Evolutionary conservation across 2,329 filamentous ascomycete genomes (phyloP).

Genomic region (Elsinoe batatas): DNA sequence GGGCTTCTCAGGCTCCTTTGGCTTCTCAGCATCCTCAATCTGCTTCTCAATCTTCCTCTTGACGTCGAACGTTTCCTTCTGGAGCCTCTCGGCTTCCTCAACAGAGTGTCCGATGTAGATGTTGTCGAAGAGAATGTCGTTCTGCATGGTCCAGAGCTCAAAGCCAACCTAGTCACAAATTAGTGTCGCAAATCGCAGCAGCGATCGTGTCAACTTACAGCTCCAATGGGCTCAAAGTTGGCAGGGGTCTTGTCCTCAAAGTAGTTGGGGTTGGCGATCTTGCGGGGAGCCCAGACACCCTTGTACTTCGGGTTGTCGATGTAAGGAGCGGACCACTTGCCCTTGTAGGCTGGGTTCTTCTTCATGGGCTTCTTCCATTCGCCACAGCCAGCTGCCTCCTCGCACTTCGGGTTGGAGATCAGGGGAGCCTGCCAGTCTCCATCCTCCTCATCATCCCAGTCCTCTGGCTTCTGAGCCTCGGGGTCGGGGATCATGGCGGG

Average conservation of each 20-base stretch:
- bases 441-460: conserved; percentile 99
- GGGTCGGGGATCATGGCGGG: conserved; percentile 76
- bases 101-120: conserved; percentile 98
- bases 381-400: conserved; percentile 85
- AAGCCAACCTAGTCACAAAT: conserved; percentile 93
- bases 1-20: conserved; percentile 57
- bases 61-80: conserved; percentile 78
- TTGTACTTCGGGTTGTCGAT: conserved; percentile 99
- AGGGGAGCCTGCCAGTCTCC: conserved; percentile 91
- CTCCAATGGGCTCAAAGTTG: conserved; percentile 97
- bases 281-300: conserved; percentile 84
- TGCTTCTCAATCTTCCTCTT: conserved; percentile 77
- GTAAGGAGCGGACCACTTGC: conserved; percentile 87
- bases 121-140: conserved; percentile 97
- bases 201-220: too few species aligned
- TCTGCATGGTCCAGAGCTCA: conserved; percentile 99
- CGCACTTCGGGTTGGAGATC: conserved; percentile 91
- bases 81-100: conserved; percentile 82
- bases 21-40: conserved; percentile 70
- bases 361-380: conserved; percentile 85
- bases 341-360: conserved; percentile 96
- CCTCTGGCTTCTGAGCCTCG: conserved; percentile 92
- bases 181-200: too few species aligned
- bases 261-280: conserved; percentile 94
- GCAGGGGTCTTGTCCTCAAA: conserved; percentile 94